A percentile compares a stretch with the other conserved stretches of the same genome.
Conservation (phyloP, 108 stramenopile species). For the Cyclotella atomus region DNA sequence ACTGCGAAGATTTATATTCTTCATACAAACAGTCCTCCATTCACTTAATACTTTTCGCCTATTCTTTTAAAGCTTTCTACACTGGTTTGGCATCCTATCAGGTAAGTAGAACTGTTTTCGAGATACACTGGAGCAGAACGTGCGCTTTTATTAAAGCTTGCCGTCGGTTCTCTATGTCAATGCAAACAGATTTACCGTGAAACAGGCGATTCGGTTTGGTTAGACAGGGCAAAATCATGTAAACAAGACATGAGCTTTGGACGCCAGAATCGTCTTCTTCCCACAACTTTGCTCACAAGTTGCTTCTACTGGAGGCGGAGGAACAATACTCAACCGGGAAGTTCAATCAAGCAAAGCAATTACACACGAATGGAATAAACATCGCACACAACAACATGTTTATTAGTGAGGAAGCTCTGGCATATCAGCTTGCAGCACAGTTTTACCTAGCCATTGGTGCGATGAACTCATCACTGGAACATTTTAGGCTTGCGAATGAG, state of each 20-base stretch:
- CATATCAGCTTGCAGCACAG: constrained; percentile 11
- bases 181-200: constrained; percentile 18
- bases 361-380: constrained; percentile 23
- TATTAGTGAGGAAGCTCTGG: constrained; percentile 17
- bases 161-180: too few relatives aligned
- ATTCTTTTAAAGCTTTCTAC: not conserved
- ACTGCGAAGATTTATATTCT: not conserved
- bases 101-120: too few relatives aligned
- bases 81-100: constrained; percentile 14
- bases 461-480: not conserved
- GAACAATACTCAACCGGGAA: constrained; percentile 1
- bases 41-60: not conserved
- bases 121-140: too few relatives aligned
- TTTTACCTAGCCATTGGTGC: constrained; percentile 15
- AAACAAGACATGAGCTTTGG: constrained; percentile 8
- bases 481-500: constrained; percentile 16
- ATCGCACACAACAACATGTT: constrained; percentile 17
- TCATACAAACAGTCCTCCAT: not conserved
- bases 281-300: constrained; percentile 32
- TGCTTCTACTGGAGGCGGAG: constrained; percentile 25
- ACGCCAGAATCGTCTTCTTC: not conserved
- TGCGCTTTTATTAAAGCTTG: too few relatives aligned
- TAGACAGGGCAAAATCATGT: not conserved
- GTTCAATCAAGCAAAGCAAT: not conserved
- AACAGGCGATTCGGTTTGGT: not conserved